A percentile compares a stretch with the other conserved stretches of the same genome.
Evolutionary conservation across 192 early-diverging fungal species (phyloP).

Genomic region (Backusella sp.): DNA sequence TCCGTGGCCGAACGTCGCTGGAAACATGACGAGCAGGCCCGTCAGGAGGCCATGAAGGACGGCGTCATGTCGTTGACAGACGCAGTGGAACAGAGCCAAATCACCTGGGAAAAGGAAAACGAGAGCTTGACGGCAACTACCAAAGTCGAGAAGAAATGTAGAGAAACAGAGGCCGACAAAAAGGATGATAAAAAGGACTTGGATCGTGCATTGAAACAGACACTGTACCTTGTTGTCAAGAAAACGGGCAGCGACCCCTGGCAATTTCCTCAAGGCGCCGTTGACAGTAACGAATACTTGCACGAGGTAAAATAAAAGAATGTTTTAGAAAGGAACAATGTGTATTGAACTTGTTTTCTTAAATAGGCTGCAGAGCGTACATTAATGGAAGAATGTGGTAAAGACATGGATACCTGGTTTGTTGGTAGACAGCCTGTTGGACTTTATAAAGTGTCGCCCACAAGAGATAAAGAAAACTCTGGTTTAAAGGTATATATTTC

Average conservation of each 20-base stretch:
- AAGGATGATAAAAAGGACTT: conserved; percentile 65
- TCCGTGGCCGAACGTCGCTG: conserved; percentile 64
- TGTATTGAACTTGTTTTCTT: neutral
- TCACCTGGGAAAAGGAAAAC: conserved; percentile 10
- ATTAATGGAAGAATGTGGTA: conserved; percentile 69
- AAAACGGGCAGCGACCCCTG: conserved; percentile 49
- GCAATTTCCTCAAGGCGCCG: conserved; percentile 70
- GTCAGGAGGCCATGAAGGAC: conserved; percentile 28
- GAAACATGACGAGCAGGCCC: conserved; percentile 47
- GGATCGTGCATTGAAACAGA: conserved; percentile 73
- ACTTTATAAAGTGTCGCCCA: conserved; percentile 44
- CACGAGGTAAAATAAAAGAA: conserved; percentile 49
- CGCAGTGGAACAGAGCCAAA: conserved; percentile 1
- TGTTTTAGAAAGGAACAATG: too few species aligned
- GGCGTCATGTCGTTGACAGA: conserved; percentile 15
- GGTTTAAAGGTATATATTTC: conserved; percentile 48
- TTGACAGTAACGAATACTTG: conserved; percentile 67
- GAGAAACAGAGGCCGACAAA: conserved; percentile 64
- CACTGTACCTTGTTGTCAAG: conserved; percentile 82
- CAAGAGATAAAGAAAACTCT: conserved; percentile 34
- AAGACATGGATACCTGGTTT: conserved; percentile 79
- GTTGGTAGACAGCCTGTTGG: conserved; percentile 85
- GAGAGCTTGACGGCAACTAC: neutral
- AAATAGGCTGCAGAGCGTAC: conserved; percentile 71
- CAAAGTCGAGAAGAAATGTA: conserved; percentile 53